Evolutionary conservation across 768 basidiomycete genomes (phyloP), one percentile per base, ranked within the genome.

Genomic region (Chalciporus pseudorubinellus): DNA sequence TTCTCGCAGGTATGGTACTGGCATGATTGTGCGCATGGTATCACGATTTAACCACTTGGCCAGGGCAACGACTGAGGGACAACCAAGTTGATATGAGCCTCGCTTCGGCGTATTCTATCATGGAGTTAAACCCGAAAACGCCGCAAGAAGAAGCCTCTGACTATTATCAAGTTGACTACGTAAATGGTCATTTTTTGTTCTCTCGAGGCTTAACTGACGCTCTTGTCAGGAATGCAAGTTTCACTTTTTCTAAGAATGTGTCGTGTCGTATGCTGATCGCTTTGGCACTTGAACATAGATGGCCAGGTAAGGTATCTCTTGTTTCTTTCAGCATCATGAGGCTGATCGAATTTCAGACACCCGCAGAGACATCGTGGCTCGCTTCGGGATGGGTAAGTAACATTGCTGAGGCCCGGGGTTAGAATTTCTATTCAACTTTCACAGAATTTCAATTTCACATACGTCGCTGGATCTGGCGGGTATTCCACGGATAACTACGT

Each of bases 401-500:
- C 40, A 5, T 19, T 20, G 3, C 8, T n/a, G 4, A 6, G n/a
- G n/a, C n/a, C n/a, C n/a, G n/a, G 14, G 4, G 6, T 36, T 16
- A 36, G 2, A 36, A 8, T 36, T 39, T 33, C 16, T 14, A 36
- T 60, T 60, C 39, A 38, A 16, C 4, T 24, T 13, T 46, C 39
- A 13, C 39, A 84, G 83, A 79, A 77, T 43, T 81, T 84, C 58
- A 87, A 87, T 59, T 82, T 78, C 57, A 85, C 86, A 13, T 69
- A 28, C 76, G 69, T 77, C 34, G 60, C 70, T 0, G 73, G 74
- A 59, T 68, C 70, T 55, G 83, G 82, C 38, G 85, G 83, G 1
- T 87, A 83, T 60, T 81, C 83, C 1, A 71, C 73, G 20, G 71
- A 71, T 19, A 82, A 84, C 54, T 62, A 70, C 24, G 67, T 87